A percentile compares a stretch with the other conserved stretches of the same genome.
phyloP scores from a whole-genome alignment of 306 rosid species.

The Rosa rugosa region DNA sequence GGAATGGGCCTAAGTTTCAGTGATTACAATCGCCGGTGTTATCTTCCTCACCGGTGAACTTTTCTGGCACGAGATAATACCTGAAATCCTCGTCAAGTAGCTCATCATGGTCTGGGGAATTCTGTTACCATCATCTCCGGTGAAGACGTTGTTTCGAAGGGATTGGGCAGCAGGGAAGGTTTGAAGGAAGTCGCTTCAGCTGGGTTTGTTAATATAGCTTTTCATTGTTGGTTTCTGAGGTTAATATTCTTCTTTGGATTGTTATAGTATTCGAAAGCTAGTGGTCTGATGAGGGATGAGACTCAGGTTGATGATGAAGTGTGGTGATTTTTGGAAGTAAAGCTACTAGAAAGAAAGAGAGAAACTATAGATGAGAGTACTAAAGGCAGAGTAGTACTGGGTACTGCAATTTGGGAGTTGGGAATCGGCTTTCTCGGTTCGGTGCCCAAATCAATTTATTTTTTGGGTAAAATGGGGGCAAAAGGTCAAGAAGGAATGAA shows the following conservation, averaged over 20 bases:
- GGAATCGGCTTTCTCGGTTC: too few relatives aligned
- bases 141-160: neutral
- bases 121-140: slow-evolving; percentile 2
- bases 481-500: too few relatives aligned
- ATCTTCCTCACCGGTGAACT: too few relatives aligned
- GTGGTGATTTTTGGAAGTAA: neutral
- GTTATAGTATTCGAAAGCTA: neutral
- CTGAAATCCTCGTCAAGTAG: slow-evolving; percentile 60
- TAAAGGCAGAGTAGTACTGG: too few relatives aligned
- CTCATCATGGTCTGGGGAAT: slow-evolving; percentile 27
- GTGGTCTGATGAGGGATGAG: neutral
- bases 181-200: neutral
- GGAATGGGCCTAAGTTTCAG: too few relatives aligned
- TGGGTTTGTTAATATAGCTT: neutral
- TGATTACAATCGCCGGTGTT: too few relatives aligned
- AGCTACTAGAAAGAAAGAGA: too few relatives aligned
- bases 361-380: too few relatives aligned
- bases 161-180: neutral
- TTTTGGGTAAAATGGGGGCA: too few relatives aligned
- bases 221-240: neutral
- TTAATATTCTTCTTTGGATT: neutral
- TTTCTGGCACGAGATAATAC: too few relatives aligned
- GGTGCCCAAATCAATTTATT: too few relatives aligned
- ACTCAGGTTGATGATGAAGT: neutral
- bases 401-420: too few relatives aligned